These are phyloP conservation scores for Casuarina glauca DNA, from an alignment of 306 rosid species.

Conservation along the genomic window DNA sequence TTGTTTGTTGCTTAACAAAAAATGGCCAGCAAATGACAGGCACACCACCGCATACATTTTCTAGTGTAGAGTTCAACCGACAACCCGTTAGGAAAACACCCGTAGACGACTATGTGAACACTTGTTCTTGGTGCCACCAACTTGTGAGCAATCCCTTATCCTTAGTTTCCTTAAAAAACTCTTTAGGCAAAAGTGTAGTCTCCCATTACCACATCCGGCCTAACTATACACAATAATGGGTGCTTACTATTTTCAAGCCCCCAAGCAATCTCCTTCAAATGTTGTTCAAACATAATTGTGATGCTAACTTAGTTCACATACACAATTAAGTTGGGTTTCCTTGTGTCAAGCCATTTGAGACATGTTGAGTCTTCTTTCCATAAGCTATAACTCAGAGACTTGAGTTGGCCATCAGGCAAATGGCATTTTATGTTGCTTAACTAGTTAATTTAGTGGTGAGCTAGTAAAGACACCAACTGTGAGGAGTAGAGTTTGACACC, in stretches of 20 bases:
- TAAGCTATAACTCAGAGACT: constrained; percentile 31
- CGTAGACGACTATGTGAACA: constrained; percentile 40
- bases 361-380: constrained; percentile 48
- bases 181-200: constrained; percentile 26
- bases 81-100: constrained; percentile 51
- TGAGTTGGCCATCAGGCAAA: constrained; percentile 20
- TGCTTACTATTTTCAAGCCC: constrained; percentile 48
- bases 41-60: constrained; percentile 39
- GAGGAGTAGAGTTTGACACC: too few relatives aligned
- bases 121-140: constrained; percentile 51
- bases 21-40: constrained; percentile 63
- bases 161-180: constrained; percentile 34
- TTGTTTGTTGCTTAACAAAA: constrained; percentile 51
- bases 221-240: constrained; percentile 43
- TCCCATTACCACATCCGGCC: constrained; percentile 43
- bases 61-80: constrained; percentile 54
- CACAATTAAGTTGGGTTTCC: constrained; percentile 38
- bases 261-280: constrained; percentile 51
- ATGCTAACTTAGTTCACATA: constrained; percentile 48
- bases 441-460: too few relatives aligned
- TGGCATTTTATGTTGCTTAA: background rate
- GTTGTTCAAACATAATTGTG: constrained; percentile 35
- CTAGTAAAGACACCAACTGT: too few relatives aligned
- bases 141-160: constrained; percentile 40
- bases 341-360: constrained; percentile 37